These are phyloP conservation scores for Cadophora malorum DNA, from an alignment of 2,329 filamentous ascomycete genomes.

Conservation along the genomic window DNA sequence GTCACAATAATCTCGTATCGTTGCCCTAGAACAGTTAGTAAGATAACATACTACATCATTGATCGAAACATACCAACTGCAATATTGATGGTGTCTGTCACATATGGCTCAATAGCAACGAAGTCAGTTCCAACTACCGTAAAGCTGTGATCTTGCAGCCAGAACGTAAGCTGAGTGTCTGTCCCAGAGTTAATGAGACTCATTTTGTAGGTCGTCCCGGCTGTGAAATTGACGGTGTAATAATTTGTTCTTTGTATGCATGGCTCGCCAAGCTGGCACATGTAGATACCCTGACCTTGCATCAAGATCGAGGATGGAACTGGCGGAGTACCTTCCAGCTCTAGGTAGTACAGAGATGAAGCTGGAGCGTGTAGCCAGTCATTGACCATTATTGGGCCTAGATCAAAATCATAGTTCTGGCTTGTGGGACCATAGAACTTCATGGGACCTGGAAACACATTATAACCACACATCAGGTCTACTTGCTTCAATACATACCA, in stretches of 20 bases:
- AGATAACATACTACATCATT: too few species aligned
- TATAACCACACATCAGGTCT: too few species aligned
- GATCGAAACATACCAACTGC: background rate
- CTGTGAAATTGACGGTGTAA: slow-evolving; percentile 58
- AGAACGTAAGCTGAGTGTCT: slow-evolving; percentile 27
- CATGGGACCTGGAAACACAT: slow-evolving; percentile 63
- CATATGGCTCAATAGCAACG: slow-evolving; percentile 29
- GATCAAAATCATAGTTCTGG: slow-evolving; percentile 65
- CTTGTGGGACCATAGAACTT: slow-evolving; percentile 65
- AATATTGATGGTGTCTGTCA: slow-evolving; percentile 14
- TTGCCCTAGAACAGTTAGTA: too few species aligned
- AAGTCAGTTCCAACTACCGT: slow-evolving; percentile 33
- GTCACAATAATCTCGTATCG: too few species aligned
- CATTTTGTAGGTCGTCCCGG: slow-evolving; percentile 52
- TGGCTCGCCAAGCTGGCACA: slow-evolving; percentile 53
- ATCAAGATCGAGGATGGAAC: background rate
- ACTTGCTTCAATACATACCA: too few species aligned
- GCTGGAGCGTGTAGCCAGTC: slow-evolving; percentile 48
- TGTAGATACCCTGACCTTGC: slow-evolving; percentile 51
- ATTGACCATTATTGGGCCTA: slow-evolving; percentile 56
- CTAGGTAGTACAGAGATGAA: slow-evolving; percentile 47
- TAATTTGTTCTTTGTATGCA: slow-evolving; percentile 57
- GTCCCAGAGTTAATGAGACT: slow-evolving; percentile 49
- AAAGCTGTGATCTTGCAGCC: slow-evolving; percentile 32
- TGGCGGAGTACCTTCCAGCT: slow-evolving; percentile 23